Evolutionary conservation across 192 early-diverging fungal genomes (phyloP).

Genomic region (Gonapodya prolifera): DNA sequence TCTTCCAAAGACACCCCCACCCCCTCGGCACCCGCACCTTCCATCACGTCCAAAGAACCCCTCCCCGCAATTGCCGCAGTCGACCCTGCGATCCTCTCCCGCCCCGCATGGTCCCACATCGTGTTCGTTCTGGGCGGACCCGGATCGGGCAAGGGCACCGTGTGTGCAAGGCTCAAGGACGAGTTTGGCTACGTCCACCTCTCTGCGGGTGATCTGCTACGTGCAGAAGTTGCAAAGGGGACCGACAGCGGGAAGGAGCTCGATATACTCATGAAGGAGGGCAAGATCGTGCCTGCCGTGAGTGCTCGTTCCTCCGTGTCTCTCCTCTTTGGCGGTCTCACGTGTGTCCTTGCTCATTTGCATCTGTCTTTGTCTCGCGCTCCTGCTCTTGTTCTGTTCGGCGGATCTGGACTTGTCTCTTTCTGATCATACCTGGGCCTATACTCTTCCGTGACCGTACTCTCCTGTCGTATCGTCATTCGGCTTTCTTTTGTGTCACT

Average conservation of each 20-base stretch:
- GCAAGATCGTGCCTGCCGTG: slow-evolving; percentile 40
- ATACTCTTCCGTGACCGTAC: no score
- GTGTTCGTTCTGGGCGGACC: slow-evolving; percentile 39
- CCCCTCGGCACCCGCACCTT: not conserved
- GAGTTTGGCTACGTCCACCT: slow-evolving; percentile 30
- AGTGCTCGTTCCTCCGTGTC: slow-evolving; percentile 10
- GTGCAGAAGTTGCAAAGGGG: slow-evolving; percentile 34
- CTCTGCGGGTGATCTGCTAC: slow-evolving; percentile 45
- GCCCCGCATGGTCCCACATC: slow-evolving; percentile 10
- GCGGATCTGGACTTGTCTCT: no score
- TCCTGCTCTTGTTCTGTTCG: no score
- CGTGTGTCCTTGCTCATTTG: no score
- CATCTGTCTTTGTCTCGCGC: no score
- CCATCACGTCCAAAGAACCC: not conserved
- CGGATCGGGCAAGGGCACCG: slow-evolving; percentile 37
- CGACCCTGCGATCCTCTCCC: not conserved
- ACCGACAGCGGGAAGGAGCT: slow-evolving; percentile 25
- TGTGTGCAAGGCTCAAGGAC: slow-evolving; percentile 35
- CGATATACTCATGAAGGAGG: slow-evolving; percentile 35
- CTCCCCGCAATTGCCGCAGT: not conserved
- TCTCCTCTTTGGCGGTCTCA: not conserved
- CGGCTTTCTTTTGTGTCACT: no score
- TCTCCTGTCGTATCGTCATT: no score
- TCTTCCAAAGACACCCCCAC: not conserved
- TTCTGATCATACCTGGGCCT: no score